phyloP scores from a whole-genome alignment of 768 basidiomycete genomes.

The Mycena filopes region DNA sequence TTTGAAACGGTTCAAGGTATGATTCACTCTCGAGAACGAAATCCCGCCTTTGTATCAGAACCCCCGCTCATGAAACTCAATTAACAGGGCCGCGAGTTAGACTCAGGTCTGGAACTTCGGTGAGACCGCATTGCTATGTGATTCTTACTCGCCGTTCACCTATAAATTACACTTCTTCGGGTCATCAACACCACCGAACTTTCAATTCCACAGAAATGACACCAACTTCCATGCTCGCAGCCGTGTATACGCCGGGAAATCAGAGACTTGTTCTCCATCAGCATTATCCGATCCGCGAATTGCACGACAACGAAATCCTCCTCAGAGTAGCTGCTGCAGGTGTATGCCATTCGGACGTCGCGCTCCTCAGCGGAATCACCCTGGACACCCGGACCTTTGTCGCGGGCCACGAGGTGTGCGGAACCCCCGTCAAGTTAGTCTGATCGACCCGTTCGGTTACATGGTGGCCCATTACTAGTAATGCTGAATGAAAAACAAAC shows the following conservation, averaged over 20 bases:
- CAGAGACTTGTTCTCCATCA: conserved; percentile 17
- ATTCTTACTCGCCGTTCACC: too few species aligned
- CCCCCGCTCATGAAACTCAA: too few species aligned
- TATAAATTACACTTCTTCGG: too few species aligned
- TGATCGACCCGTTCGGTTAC: neutral
- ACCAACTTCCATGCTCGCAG: conserved; percentile 27
- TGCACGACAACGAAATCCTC: conserved; percentile 23
- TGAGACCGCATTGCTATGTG: too few species aligned
- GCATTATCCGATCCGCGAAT: conserved; percentile 21
- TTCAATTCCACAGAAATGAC: too few species aligned
- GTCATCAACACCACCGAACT: too few species aligned
- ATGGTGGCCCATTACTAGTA: neutral
- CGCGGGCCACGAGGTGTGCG: conserved; percentile 29
- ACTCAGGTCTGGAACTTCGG: too few species aligned
- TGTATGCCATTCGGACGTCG: conserved; percentile 31
- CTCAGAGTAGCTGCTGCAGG: conserved; percentile 28
- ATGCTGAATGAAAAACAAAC: neutral
- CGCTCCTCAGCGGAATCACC: conserved; percentile 17
- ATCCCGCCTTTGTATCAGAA: too few species aligned
- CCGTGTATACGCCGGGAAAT: too few species aligned
- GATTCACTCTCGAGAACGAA: too few species aligned
- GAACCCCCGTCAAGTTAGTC: conserved; percentile 25
- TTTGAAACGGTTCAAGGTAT: too few species aligned
- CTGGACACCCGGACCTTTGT: conserved; percentile 19
- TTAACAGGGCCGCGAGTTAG: too few species aligned